Conservation (phyloP, 805 yeast genomes). For the Teunomyces atbi region DNA sequence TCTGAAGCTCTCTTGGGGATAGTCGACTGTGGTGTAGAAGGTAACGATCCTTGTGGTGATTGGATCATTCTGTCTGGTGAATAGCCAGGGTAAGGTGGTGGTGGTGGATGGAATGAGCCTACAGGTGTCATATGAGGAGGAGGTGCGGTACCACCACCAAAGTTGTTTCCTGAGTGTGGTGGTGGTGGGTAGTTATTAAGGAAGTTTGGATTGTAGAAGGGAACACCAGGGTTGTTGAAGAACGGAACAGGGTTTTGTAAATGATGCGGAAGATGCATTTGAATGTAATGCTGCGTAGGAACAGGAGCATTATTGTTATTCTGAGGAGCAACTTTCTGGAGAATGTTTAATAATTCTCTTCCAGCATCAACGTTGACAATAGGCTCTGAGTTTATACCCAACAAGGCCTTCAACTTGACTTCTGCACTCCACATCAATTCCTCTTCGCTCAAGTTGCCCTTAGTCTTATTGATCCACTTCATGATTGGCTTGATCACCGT, state of each 20-base stretch:
- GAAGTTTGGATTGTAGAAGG: slow-evolving; percentile 5
- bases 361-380: slow-evolving; percentile 58
- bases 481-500: slow-evolving; percentile 51
- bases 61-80: neutral
- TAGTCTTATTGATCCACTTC: slow-evolving; percentile 56
- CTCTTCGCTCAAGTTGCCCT: slow-evolving; percentile 49
- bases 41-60: neutral
- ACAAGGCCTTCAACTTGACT: slow-evolving; percentile 56
- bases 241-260: slow-evolving; percentile 25
- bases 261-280: slow-evolving; percentile 33
- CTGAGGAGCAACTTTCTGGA: slow-evolving; percentile 36
- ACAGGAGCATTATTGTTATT: slow-evolving; percentile 1
- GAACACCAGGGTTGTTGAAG: slow-evolving; percentile 11
- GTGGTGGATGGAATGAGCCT: slow-evolving; percentile 4
- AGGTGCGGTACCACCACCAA: neutral
- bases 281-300: slow-evolving; percentile 14
- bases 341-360: slow-evolving; percentile 66
- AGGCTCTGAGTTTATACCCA: slow-evolving; percentile 50
- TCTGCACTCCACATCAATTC: slow-evolving; percentile 65
- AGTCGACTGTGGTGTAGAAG: slow-evolving; percentile 34
- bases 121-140: slow-evolving; percentile 4
- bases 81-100: neutral
- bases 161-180: slow-evolving; percentile 7
- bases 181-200: slow-evolving; percentile 7
- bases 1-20: slow-evolving; percentile 30